Percentiles rank a stretch among this genome's conserved stretches.
Evolutionary conservation across 23 red algal genomes (phyloP).

Genomic region (Agarophyton chilense): DNA sequence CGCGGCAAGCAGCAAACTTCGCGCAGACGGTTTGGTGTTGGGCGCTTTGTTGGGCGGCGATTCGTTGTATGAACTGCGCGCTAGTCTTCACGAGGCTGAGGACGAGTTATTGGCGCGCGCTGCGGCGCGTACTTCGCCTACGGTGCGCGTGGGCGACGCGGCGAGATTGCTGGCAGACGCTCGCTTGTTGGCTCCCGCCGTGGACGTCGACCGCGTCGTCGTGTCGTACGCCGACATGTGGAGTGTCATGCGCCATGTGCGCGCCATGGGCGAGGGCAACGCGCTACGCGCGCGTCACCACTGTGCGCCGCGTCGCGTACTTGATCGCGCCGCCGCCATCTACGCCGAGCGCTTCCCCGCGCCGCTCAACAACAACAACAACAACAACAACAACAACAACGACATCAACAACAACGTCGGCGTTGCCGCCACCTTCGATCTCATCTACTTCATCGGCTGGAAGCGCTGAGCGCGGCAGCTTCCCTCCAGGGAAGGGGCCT

Average conservation of each 20-base stretch:
- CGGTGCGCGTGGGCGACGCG: slow-evolving; percentile 77
- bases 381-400: no score
- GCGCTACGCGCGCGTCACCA: slow-evolving; percentile 37
- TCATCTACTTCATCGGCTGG: slow-evolving; percentile 97
- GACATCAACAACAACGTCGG: slow-evolving; percentile 30
- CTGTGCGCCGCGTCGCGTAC: slow-evolving; percentile 61
- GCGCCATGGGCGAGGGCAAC: slow-evolving; percentile 91
- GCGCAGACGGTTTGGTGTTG: slow-evolving; percentile 89
- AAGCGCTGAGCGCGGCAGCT: slow-evolving; percentile 37
- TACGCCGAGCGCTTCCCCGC: slow-evolving; percentile 80
- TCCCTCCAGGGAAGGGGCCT: no score
- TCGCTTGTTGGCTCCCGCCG: slow-evolving; percentile 76
- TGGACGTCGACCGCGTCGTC: slow-evolving; percentile 77
- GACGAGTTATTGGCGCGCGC: slow-evolving; percentile 70
- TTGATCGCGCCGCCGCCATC: slow-evolving; percentile 68
- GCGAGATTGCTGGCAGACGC: slow-evolving; percentile 58
- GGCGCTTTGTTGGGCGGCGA: slow-evolving; percentile 92
- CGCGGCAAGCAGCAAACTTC: slow-evolving; percentile 37
- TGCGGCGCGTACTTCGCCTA: slow-evolving; percentile 72
- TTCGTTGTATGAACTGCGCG: slow-evolving; percentile 83
- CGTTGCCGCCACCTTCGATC: slow-evolving; percentile 78
- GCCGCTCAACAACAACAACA: no score
- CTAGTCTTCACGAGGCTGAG: slow-evolving; percentile 89
- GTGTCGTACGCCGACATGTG: slow-evolving; percentile 78
- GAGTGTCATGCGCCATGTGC: slow-evolving; percentile 80